These are phyloP conservation scores for Emmonsiellopsis sp. DNA, from an alignment of 2,329 filamentous ascomycete species.

Conservation along the genomic window DNA sequence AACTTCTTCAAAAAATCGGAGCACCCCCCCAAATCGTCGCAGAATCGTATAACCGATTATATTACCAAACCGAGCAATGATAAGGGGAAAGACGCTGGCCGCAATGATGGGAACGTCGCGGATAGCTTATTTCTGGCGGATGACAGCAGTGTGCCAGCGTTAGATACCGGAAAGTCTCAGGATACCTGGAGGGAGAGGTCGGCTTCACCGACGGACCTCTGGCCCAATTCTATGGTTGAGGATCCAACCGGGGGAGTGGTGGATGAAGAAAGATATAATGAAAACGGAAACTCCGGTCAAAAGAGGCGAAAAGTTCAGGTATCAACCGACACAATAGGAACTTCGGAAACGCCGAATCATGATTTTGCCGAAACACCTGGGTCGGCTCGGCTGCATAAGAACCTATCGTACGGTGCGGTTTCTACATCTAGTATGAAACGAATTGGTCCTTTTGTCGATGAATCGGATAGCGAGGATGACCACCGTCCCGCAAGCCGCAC, in stretches of 20 bases:
- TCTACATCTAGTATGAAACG: slow-evolving; percentile 4
- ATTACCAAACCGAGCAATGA: slow-evolving; percentile 22
- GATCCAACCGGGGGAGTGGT: slow-evolving; percentile 10
- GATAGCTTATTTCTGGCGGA: slow-evolving; percentile 29
- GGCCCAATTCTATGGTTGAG: slow-evolving; percentile 14
- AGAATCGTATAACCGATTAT: slow-evolving; percentile 47
- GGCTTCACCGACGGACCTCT: slow-evolving; percentile 25
- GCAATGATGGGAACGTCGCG: slow-evolving; percentile 4
- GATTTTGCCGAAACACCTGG: too few species aligned
- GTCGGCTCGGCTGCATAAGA: too few species aligned
- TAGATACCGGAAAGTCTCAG: background rate
- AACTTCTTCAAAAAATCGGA: slow-evolving; percentile 66
- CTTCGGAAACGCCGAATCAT: too few species aligned
- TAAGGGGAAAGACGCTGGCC: background rate
- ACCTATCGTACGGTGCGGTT: background rate
- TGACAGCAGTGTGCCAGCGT: slow-evolving; percentile 6
- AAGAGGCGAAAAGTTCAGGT: slow-evolving; percentile 24
- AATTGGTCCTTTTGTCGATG: slow-evolving; percentile 32
- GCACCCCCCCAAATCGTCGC: slow-evolving; percentile 32
- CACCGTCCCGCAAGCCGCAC: slow-evolving; percentile 55
- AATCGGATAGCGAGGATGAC: slow-evolving; percentile 47
- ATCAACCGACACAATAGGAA: background rate
- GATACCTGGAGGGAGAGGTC: slow-evolving; percentile 12
- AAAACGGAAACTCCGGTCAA: slow-evolving; percentile 16
- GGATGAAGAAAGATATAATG: slow-evolving; percentile 21